Evolutionary conservation across 148 eudicot genomes (phyloP), one percentile per base, ranked within the genome.

Genomic region (Camellia sinensis): DNA sequence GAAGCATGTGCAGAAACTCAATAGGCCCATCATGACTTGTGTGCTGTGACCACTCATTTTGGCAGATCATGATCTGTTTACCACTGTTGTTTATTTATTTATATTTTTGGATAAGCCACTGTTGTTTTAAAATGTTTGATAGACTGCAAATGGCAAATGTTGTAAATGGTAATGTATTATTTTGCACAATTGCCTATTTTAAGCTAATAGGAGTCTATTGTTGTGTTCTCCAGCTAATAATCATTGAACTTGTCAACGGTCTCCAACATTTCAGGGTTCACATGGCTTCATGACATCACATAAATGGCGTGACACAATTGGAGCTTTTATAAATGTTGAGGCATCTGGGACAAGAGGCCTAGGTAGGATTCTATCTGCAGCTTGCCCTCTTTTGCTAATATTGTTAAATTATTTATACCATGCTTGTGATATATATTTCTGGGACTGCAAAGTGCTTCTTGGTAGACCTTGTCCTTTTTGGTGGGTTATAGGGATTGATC

Each of bases 201-300:
- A 29, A 29, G 37, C 37, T 29, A 29, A 29, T 29, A 54, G 57
- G 57, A 8, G 3, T 46, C 56, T 37, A 63, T 11, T 57, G 29
- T 9, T 13, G 0, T 5, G 7, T 54, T 15, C 46, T 74, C 43
- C 67, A 13, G 48, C 68, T 71, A 43, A 15, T 64, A 62, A 19
- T 65, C 40, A 62, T 48, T 18, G 22, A n/a, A 43, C 45, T 15
- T 12, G 3, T 67, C 41, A 56, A 3, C 7, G 12, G 3, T 62
- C 78, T 65, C 14, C 77, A 67, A 50, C 18, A 54, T 84, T 48
- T 73, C 86, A 96, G 99, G 99, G 98, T 72, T 92, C 99, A 67
- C 99, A 94, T 87, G 99, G 98, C 69, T 96, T 96, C 82, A 91
- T 92, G 80, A 96, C 97, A 54, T 86, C 98, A 71, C 93, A 92